Conservation (phyloP, 352 stramenopile genomes). For the Phytopythium kandeliae region DNA sequence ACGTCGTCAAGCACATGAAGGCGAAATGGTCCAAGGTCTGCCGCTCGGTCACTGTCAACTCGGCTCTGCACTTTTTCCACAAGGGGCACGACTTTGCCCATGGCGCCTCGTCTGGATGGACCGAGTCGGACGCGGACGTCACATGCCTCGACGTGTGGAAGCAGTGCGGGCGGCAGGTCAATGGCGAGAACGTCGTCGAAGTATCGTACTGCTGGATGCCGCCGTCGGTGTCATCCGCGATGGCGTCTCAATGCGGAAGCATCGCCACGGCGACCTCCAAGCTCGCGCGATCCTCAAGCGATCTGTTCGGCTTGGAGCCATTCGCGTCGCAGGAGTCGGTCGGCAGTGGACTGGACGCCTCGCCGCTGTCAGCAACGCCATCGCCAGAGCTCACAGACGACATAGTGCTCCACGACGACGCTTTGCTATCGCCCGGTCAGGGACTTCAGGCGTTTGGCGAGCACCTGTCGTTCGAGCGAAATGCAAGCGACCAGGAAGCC, state of each 20-base stretch:
- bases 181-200: constrained; percentile 65
- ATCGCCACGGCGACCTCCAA: not conserved
- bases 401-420: not conserved
- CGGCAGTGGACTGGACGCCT: not conserved
- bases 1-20: constrained; percentile 74
- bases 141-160: constrained; percentile 78
- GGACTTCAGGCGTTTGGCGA: constrained; percentile 38
- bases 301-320: constrained; percentile 10
- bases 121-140: constrained; percentile 28
- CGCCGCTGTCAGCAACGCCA: not conserved
- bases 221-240: not conserved
- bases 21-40: constrained; percentile 65
- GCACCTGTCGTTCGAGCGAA: constrained; percentile 34
- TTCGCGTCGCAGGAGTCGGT: not conserved
- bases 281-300: not conserved
- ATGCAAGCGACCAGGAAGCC: constrained; percentile 20
- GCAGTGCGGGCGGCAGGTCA: constrained; percentile 45
- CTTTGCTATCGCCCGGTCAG: constrained; percentile 15
- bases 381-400: not conserved
- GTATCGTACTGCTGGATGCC: constrained; percentile 54
- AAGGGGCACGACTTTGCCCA: constrained; percentile 20
- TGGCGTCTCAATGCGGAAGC: not conserved
- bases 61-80: constrained; percentile 51
- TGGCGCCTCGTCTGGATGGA: constrained; percentile 19
- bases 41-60: constrained; percentile 13